A percentile compares a stretch with the other conserved stretches of the same genome.
Evolutionary conservation across 805 yeast genomes (phyloP).

Genomic region (Lipomyces orientalis): DNA sequence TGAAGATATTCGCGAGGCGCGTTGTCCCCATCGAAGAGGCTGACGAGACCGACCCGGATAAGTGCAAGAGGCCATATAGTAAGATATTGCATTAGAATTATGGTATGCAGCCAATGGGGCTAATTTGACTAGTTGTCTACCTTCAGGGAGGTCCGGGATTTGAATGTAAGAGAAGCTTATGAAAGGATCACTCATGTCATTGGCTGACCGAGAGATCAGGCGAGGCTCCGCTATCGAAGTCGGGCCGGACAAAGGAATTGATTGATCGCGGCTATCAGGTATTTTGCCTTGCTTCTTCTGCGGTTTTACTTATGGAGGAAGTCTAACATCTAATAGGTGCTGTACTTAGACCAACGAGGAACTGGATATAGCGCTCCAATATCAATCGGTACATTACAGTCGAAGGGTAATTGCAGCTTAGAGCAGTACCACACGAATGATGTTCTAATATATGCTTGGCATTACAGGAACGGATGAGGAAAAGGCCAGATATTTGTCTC

Average conservation of each 20-base stretch:
- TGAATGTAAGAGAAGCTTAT: constrained; percentile 28
- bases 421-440: not conserved
- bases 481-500: constrained; percentile 51
- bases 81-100: constrained; percentile 7
- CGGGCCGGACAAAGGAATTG: constrained; percentile 49
- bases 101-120: not conserved
- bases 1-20: constrained; percentile 30
- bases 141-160: constrained; percentile 38
- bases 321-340: constrained; percentile 45
- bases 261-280: constrained; percentile 47
- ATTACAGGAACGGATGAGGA: constrained; percentile 35
- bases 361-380: constrained; percentile 61
- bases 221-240: constrained; percentile 48
- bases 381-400: constrained; percentile 43
- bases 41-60: constrained; percentile 21
- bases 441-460: not conserved
- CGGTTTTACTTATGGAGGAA: not conserved
- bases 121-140: constrained; percentile 27
- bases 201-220: constrained; percentile 13
- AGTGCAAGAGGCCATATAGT: constrained; percentile 34
- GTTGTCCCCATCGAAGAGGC: constrained; percentile 32
- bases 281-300: not conserved
- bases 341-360: constrained; percentile 65
- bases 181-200: not conserved
- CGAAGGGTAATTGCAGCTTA: constrained; percentile 14